phyloP scores from a whole-genome alignment of 352 stramenopile species.

The Phytophthora rubi region DNA sequence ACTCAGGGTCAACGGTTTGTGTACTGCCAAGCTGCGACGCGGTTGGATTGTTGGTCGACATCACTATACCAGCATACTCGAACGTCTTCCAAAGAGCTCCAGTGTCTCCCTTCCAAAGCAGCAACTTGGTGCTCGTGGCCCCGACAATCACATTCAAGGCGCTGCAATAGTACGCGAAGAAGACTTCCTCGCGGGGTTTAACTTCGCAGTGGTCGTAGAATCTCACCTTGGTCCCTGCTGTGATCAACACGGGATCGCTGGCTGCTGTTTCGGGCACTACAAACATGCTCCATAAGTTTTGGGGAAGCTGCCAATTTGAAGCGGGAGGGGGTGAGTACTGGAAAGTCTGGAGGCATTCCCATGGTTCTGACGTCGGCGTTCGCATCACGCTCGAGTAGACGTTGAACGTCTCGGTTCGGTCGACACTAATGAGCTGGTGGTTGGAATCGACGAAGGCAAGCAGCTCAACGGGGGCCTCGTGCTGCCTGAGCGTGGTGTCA shows the following conservation, averaged over 20 bases:
- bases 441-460: conserved; percentile 65
- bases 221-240: conserved; percentile 35
- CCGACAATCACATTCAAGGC: conserved; percentile 64
- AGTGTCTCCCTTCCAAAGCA: conserved; percentile 69
- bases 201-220: conserved; percentile 74
- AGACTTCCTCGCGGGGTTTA: conserved; percentile 67
- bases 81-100: conserved; percentile 63
- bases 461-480: conserved; percentile 48
- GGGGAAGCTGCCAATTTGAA: conserved; percentile 30
- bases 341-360: conserved; percentile 59
- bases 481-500: conserved; percentile 46
- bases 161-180: conserved; percentile 64
- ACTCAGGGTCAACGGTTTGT: conserved; percentile 18
- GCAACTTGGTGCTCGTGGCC: conserved; percentile 56
- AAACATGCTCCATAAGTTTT: conserved; percentile 44
- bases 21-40: conserved; percentile 12
- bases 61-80: conserved; percentile 48
- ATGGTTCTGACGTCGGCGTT: conserved; percentile 51
- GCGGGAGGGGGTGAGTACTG: conserved; percentile 23
- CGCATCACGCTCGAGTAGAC: conserved; percentile 58
- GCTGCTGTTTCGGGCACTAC: conserved; percentile 51
- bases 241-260: conserved; percentile 67
- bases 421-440: conserved; percentile 62
- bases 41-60: conserved; percentile 23
- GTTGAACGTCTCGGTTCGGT: conserved; percentile 49